A percentile compares a stretch with the other conserved stretches of the same genome.
phyloP scores from a whole-genome alignment of 2,329 filamentous ascomycete species.

The Neophaeococcomyces mojaviensis region DNA sequence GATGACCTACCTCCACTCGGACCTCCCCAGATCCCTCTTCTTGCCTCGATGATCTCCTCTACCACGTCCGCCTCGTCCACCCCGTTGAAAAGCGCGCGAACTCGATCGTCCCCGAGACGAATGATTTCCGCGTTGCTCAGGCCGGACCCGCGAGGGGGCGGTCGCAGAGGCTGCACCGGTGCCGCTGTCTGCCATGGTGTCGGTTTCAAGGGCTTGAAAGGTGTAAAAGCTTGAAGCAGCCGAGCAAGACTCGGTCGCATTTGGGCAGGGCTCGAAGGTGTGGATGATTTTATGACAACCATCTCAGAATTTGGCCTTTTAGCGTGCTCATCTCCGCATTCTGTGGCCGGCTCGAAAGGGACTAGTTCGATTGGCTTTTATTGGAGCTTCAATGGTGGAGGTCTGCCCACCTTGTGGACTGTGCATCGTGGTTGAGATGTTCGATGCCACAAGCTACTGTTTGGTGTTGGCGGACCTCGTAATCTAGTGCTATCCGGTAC shows the following conservation, averaged over 20 bases:
- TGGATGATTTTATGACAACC: too few relatives aligned
- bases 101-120: slow-evolving; percentile 11
- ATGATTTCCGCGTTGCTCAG: slow-evolving; percentile 1
- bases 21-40: slow-evolving; percentile 60
- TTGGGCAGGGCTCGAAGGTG: not conserved
- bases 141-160: not conserved
- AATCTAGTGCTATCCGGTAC: too few relatives aligned
- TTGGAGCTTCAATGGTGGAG: too few relatives aligned
- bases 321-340: too few relatives aligned
- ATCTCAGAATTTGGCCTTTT: too few relatives aligned
- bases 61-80: slow-evolving; percentile 22
- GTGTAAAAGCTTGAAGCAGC: slow-evolving; percentile 2
- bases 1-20: slow-evolving; percentile 54
- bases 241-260: slow-evolving; percentile 5
- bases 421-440: too few relatives aligned
- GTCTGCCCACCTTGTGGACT: too few relatives aligned
- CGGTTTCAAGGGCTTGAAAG: not conserved
- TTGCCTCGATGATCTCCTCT: slow-evolving; percentile 31
- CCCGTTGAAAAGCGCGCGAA: slow-evolving; percentile 16
- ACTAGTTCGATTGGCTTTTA: too few relatives aligned
- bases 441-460: too few relatives aligned
- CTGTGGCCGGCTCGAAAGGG: too few relatives aligned
- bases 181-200: not conserved
- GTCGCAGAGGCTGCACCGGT: not conserved
- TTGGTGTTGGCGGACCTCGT: too few relatives aligned